Evolutionary conservation across 192 early-diverging fungal species (phyloP), one percentile per base, ranked within the genome.

Genomic region (Coemansia sp.): DNA sequence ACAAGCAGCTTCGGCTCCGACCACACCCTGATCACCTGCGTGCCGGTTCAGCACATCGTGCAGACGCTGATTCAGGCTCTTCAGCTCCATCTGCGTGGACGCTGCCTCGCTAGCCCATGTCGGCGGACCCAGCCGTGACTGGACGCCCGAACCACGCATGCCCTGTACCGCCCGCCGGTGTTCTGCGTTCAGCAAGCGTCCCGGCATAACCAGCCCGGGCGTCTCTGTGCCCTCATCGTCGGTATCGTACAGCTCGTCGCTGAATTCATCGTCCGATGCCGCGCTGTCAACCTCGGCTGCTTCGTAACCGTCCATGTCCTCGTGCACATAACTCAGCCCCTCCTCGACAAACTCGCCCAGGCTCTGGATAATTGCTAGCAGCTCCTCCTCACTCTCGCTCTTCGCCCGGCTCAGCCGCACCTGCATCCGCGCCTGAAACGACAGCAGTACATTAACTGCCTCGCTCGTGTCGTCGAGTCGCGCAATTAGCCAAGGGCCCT

Each of bases 341-440:
- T 77, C 67, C 25, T 77, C 73, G 11, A 77, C 67, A 70, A 77
- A 77, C 19, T 50, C 49, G 47, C 68, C 51, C 8, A 77, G 60
- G 16, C 66, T 62, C 42, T 77, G 73, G 32, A 70, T 60, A 10
- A 70, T 77, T 6, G 35, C 52, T n/a, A 77, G 14, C 6, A 77
- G 67, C 60, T 77, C 73, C 4, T 60, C 55, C 22, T 77, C 73
- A 47, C 67, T 70, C 22, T 77, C 68, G 7, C 52, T 38, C 38
- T 77, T 77, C 8, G 68, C 67, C 47, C 58, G 65, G 25, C 29
- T 28, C 7, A 77, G 32, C 25, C 73, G 67, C 33, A 23, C 6
- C 12, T 44, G 58, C 21, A 77, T 30, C 0, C 73, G 73, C 7
- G 50, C 24, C 19, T 63, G 60, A 23, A 77, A 77, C 14, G 53